A percentile compares a stretch with the other conserved stretches of the same genome.
Evolutionary conservation across 1,284 basidiomycete species (phyloP).

Genomic region (Leccinum brunneo-olivaceum): DNA sequence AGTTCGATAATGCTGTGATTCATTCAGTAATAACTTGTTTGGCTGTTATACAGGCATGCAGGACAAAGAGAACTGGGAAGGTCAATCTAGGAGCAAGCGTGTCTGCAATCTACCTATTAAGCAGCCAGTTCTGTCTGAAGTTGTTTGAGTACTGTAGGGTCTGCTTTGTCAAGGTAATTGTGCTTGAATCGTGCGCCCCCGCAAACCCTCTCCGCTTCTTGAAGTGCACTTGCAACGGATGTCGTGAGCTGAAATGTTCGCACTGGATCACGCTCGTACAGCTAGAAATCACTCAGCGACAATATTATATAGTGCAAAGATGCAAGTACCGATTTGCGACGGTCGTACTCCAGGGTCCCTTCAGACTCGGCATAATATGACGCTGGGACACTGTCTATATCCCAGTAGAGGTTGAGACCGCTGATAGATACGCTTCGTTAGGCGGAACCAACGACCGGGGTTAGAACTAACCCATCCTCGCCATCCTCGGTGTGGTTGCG

Average conservation of each 20-base stretch:
- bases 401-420: slow-evolving; percentile 57
- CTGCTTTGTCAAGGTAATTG: slow-evolving; percentile 56
- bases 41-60: no score
- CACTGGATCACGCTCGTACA: slow-evolving; percentile 63
- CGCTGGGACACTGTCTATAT: slow-evolving; percentile 47
- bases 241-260: slow-evolving; percentile 54
- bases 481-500: slow-evolving; percentile 35
- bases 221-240: slow-evolving; percentile 51
- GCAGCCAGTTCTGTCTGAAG: slow-evolving; percentile 48
- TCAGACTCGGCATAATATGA: slow-evolving; percentile 54
- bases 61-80: background rate
- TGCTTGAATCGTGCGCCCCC: slow-evolving; percentile 56
- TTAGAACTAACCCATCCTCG: slow-evolving; percentile 28
- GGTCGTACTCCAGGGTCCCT: slow-evolving; percentile 62
- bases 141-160: slow-evolving; percentile 63
- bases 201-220: slow-evolving; percentile 51
- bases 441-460: background rate
- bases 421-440: slow-evolving; percentile 12
- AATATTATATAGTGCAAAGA: background rate
- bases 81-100: background rate
- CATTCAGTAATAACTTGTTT: slow-evolving; percentile 1
- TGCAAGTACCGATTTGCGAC: slow-evolving; percentile 55
- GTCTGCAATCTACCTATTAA: slow-evolving; percentile 2
- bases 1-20: slow-evolving; percentile 8
- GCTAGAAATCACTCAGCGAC: slow-evolving; percentile 33